A percentile compares a stretch with the other conserved stretches of the same genome.
These are phyloP conservation scores for Mucuna pruriens DNA, from an alignment of 306 rosid species.

Conservation along the genomic window DNA sequence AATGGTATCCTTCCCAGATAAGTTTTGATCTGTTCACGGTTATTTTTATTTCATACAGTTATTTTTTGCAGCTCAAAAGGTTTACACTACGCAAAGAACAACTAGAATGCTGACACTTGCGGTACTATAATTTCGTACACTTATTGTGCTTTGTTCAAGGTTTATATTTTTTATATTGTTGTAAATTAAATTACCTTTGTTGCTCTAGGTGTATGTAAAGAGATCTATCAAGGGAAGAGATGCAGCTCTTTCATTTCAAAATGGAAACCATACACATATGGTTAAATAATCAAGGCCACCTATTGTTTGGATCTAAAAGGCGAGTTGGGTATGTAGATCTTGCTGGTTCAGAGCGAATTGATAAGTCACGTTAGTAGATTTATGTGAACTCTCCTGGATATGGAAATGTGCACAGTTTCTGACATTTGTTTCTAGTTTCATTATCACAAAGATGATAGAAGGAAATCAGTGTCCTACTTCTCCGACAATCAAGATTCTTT, in stretches of 20 bases:
- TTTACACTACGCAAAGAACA: conserved; percentile 81
- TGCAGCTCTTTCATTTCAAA: conserved; percentile 62
- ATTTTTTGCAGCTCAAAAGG: conserved; percentile 69
- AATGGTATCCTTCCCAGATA: conserved; percentile 54
- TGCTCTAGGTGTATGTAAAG: not conserved
- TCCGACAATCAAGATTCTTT: conserved; percentile 7
- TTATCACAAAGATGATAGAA: not conserved
- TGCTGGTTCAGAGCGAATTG: conserved; percentile 89
- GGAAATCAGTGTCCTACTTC: not conserved
- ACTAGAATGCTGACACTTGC: conserved; percentile 75
- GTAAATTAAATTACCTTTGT: conserved; percentile 8
- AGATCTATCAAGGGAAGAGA: conserved; percentile 52
- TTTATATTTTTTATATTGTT: not conserved
- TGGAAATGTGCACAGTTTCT: not conserved
- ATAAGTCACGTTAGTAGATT: conserved; percentile 70
- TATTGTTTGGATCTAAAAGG: conserved; percentile 59
- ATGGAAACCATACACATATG: conserved; percentile 48
- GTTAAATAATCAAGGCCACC: conserved; percentile 66
- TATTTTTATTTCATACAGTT: not conserved
- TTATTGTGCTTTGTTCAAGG: not conserved
- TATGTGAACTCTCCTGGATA: not conserved
- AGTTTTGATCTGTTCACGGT: not conserved
- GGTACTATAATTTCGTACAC: not conserved
- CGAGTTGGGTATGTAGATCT: conserved; percentile 77
- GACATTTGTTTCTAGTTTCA: not conserved